These are phyloP conservation scores for Sordariomycetes sp. DNA, from an alignment of 2,329 filamentous ascomycete genomes.

Conservation along the genomic window DNA sequence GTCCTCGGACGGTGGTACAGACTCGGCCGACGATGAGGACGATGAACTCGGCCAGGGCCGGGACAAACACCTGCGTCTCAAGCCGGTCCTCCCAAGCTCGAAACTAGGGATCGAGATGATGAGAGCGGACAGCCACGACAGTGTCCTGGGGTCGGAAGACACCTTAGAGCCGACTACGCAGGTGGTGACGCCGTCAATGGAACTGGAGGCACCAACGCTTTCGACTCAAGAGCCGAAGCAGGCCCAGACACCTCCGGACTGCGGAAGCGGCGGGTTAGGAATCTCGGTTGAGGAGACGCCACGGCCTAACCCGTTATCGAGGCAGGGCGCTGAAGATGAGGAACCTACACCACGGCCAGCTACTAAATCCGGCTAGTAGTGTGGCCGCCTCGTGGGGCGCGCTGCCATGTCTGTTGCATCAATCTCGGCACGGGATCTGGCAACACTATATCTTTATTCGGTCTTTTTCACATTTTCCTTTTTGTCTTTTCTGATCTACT, in stretches of 20 bases:
- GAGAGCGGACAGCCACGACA: constrained; percentile 89
- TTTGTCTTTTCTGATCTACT: constrained; percentile 1
- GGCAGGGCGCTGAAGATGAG: constrained; percentile 14
- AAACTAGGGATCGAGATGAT: constrained; percentile 97
- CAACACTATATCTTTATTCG: neutral
- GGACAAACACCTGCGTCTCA: constrained; percentile 36
- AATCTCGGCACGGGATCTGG: neutral
- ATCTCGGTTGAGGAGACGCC: constrained; percentile 27
- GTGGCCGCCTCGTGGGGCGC: neutral
- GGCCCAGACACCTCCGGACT: constrained; percentile 16
- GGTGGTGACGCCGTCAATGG: constrained; percentile 34
- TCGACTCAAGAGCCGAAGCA: constrained; percentile 9
- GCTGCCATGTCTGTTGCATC: neutral
- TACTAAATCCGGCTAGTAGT: constrained; percentile 8
- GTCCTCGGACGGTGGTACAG: constrained; percentile 52
- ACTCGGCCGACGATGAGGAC: constrained; percentile 90
- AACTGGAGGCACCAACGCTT: constrained; percentile 19
- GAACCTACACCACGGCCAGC: constrained; percentile 26
- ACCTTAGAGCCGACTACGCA: constrained; percentile 38
- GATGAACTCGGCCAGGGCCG: constrained; percentile 58
- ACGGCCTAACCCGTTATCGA: constrained; percentile 16
- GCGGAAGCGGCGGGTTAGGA: constrained; percentile 7
- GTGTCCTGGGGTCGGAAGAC: constrained; percentile 43
- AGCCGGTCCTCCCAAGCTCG: constrained; percentile 56
- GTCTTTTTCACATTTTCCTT: neutral